Evolutionary conservation across 495 filamentous ascomycete species (phyloP), one percentile per base, ranked within the genome.

Genomic region (Parachaetomium inaequale): DNA sequence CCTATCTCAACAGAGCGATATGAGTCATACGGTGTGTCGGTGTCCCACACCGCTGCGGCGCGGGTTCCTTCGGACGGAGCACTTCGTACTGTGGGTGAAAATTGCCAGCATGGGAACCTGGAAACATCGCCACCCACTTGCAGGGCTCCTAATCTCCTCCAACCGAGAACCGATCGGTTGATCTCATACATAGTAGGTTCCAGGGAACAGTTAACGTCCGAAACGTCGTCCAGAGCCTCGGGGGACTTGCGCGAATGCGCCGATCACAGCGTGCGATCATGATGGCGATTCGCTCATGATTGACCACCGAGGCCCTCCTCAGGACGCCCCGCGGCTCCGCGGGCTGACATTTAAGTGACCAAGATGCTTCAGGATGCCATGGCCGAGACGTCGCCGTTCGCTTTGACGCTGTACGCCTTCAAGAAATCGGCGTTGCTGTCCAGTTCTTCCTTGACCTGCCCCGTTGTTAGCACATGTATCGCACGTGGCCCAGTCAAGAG

Each of bases 341-440:
- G 21, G 14, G 12, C 14, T 28, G 21, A 12, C 3, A 11, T 17
- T 40, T 31, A 17, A 32, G 15, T 28, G 34, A 10, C 32, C 14
- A 8, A 28, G 12, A 15, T 40, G 32, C 34, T 53, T 65, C 62
- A 65, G 15, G 62, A 67, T 2, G 66, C 68, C 31, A 72, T 71
- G 3, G 70, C 70, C 4, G 66, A 62, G 31, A 56, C 68, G 7
- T 74, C 73, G 36, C 66, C 68, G 43, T 75, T 73, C 36, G 74
- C 67, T 29, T 80, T 81, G 34, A 84, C 81, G 54, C 80, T 81
- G 67, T 87, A 91, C 36, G 85, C 79, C 59, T 82, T 84, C 62
- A 97, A 77, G 76, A 96, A 98, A 42, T 89, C 87, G 0, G 86
- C 82, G 70, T 71, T 59, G 49, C 51, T 70, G 8, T 66, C 65